Percentiles rank a stretch among this genome's conserved stretches.
These are phyloP conservation scores for Fennellomyces sp. DNA, from an alignment of 371 early-diverging fungal genomes.

Conservation along the genomic window DNA sequence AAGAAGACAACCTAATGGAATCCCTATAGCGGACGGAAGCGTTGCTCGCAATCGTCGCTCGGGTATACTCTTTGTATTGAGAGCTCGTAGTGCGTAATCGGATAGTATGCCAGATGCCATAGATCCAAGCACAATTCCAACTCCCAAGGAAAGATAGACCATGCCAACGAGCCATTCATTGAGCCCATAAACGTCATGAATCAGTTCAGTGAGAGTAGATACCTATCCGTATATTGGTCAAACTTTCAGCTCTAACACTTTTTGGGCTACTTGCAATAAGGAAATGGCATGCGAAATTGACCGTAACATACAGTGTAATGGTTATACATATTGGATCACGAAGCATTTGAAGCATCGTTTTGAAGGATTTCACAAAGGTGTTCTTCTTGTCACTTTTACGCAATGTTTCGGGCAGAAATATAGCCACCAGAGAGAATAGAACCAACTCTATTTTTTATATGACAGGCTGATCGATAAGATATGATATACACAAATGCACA, in stretches of 20 bases:
- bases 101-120: constrained; percentile 48
- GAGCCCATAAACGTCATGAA: constrained; percentile 31
- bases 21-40: constrained; percentile 27
- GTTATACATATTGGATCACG: constrained; percentile 25
- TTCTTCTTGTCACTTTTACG: constrained; percentile 1
- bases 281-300: constrained; percentile 27
- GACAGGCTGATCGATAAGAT: not conserved
- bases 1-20: constrained; percentile 36
- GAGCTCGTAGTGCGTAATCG: constrained; percentile 41
- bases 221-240: too few species aligned
- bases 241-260: too few species aligned
- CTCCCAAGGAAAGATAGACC: constrained; percentile 47
- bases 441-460: constrained; percentile 12
- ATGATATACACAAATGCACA: not conserved
- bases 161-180: constrained; percentile 38
- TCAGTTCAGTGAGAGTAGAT: constrained; percentile 39
- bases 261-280: constrained; percentile 17
- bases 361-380: constrained; percentile 5
- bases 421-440: constrained; percentile 10
- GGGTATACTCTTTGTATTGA: constrained; percentile 20
- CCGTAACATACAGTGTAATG: constrained; percentile 24
- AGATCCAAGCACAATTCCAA: constrained; percentile 50
- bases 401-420: constrained; percentile 32
- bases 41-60: constrained; percentile 47
- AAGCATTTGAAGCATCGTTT: constrained; percentile 24